These are phyloP conservation scores for Globisporangium parvum DNA, from an alignment of 352 stramenopile species.

Conservation along the genomic window DNA sequence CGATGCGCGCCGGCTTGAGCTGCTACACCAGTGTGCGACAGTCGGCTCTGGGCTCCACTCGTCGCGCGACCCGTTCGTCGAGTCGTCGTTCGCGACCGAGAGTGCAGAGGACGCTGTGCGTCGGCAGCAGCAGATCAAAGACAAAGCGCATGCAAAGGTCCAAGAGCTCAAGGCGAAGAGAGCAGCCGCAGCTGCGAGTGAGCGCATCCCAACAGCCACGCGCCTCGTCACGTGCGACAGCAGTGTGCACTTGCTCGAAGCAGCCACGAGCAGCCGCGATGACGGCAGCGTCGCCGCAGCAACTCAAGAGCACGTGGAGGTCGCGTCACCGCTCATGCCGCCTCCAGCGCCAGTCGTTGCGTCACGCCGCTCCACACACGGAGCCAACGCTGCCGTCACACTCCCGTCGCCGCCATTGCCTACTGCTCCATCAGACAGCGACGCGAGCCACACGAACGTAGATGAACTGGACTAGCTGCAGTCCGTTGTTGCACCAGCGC, in stretches of 20 bases:
- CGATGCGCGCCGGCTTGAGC: constrained; percentile 37
- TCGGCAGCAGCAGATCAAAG: constrained; percentile 7
- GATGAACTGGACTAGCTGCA: constrained; percentile 37
- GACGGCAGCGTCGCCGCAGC: neutral
- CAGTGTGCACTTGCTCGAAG: neutral
- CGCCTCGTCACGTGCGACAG: constrained; percentile 7
- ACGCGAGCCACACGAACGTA: constrained; percentile 31
- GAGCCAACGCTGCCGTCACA: neutral
- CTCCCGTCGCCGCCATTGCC: neutral
- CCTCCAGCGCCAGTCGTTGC: constrained; percentile 12
- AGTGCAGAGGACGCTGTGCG: neutral
- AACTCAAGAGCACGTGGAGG: neutral
- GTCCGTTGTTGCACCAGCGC: neutral
- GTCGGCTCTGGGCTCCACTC: constrained; percentile 34
- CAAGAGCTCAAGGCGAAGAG: constrained; percentile 8
- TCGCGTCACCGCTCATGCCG: constrained; percentile 4
- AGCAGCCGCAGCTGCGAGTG: neutral
- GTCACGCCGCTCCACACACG: neutral
- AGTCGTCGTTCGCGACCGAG: constrained; percentile 27
- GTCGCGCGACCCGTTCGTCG: constrained; percentile 44
- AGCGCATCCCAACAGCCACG: constrained; percentile 2
- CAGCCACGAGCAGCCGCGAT: neutral
- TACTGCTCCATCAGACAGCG: neutral
- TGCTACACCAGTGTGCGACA: constrained; percentile 71
- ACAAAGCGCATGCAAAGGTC: constrained; percentile 6